Percentiles rank a stretch among this genome's conserved stretches.
Conservation (phyloP, 1,139 yeast species). For the Hyphopichia buzzinii region DNA sequence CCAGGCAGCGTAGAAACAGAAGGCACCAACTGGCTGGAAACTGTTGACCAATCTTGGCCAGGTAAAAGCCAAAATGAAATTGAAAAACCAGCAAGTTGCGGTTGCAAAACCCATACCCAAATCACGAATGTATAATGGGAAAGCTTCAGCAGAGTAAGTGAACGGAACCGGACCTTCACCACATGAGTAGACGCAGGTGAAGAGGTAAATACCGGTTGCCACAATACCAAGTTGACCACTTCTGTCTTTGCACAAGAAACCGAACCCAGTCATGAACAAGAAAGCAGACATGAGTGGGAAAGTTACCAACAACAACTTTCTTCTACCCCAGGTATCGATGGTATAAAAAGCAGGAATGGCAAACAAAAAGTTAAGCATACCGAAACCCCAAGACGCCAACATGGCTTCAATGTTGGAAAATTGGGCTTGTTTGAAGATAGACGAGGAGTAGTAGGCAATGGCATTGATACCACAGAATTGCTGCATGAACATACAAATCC, state of each 20-base stretch:
- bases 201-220: slow-evolving; percentile 70
- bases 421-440: slow-evolving; percentile 68
- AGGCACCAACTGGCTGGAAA: slow-evolving; percentile 79
- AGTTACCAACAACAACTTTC: slow-evolving; percentile 65
- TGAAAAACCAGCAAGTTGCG: slow-evolving; percentile 84
- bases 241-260: slow-evolving; percentile 59
- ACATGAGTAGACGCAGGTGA: slow-evolving; percentile 71
- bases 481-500: slow-evolving; percentile 86
- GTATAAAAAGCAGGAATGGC: slow-evolving; percentile 84
- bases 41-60: slow-evolving; percentile 74
- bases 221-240: slow-evolving; percentile 64
- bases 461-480: slow-evolving; percentile 92
- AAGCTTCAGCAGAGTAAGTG: slow-evolving; percentile 81
- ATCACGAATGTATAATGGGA: slow-evolving; percentile 84
- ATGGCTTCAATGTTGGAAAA: slow-evolving; percentile 61
- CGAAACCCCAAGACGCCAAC: slow-evolving; percentile 84
- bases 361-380: slow-evolving; percentile 75
- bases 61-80: slow-evolving; percentile 74
- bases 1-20: slow-evolving; percentile 90
- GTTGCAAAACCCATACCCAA: slow-evolving; percentile 85
- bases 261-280: slow-evolving; percentile 70
- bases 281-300: slow-evolving; percentile 74
- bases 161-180: slow-evolving; percentile 93
- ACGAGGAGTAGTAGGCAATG: slow-evolving; percentile 77
- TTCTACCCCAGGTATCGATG: slow-evolving; percentile 77